phyloP scores from a whole-genome alignment of 768 basidiomycete genomes.

The Termitomyces eurrhizus region DNA sequence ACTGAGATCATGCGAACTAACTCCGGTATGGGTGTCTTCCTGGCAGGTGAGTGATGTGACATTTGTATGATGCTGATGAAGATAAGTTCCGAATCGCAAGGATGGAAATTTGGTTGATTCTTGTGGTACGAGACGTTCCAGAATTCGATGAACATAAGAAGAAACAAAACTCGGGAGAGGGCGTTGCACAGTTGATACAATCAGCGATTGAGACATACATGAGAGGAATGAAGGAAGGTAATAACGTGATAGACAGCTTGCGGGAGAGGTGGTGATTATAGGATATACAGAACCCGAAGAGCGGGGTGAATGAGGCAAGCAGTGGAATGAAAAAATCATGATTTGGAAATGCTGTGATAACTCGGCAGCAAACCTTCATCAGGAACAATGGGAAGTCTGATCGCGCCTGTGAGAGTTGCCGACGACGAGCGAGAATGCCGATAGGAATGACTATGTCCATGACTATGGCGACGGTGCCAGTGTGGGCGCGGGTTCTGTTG shows the following conservation, averaged over 20 bases:
- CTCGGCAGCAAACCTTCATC: conserved; percentile 43
- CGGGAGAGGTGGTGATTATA: not conserved
- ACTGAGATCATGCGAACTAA: not conserved
- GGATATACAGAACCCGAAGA: conserved; percentile 9
- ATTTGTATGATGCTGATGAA: not conserved
- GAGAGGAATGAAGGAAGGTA: not conserved
- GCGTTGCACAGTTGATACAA: not conserved
- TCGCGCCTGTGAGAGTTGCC: conserved; percentile 31
- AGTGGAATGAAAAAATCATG: conserved; percentile 1
- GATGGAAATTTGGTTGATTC: too few relatives aligned
- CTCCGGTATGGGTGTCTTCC: not conserved
- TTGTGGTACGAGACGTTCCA: not conserved
- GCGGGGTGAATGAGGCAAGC: not conserved
- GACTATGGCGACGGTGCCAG: conserved; percentile 28
- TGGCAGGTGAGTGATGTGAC: not conserved
- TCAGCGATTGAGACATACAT: conserved; percentile 4
- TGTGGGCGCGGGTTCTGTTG: conserved; percentile 18
- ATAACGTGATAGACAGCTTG: not conserved
- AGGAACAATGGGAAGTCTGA: conserved; percentile 39
- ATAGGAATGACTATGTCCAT: conserved; percentile 18
- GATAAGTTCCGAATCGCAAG: not conserved
- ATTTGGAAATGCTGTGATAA: conserved; percentile 20
- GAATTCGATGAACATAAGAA: not conserved
- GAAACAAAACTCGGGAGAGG: not conserved
- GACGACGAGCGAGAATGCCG: conserved; percentile 22